Evolutionary conservation across 2,329 filamentous ascomycete species (phyloP).

Genomic region (Mycosphaerella sp.): DNA sequence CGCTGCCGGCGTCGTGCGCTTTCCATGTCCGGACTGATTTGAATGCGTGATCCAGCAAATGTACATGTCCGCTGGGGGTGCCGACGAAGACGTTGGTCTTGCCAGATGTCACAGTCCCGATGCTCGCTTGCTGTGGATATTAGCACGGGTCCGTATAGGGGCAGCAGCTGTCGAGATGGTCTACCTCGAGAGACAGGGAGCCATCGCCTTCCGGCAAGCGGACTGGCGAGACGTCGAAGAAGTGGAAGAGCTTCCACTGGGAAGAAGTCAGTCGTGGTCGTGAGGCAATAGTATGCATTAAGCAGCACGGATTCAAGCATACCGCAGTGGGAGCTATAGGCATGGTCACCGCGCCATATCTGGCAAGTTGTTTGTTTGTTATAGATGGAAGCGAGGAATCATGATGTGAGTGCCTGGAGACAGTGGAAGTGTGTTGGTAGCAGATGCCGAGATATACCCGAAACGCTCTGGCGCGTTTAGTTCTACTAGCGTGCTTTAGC

Average conservation of each 20-base stretch:
- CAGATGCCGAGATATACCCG: neutral
- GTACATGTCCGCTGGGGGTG: constrained; percentile 75
- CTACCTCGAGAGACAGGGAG: constrained; percentile 40
- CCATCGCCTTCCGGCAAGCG: constrained; percentile 73
- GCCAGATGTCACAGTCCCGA: constrained; percentile 77
- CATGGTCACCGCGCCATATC: constrained; percentile 26
- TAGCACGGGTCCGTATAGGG: constrained; percentile 11
- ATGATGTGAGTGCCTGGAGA: neutral
- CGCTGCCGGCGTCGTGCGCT: constrained; percentile 71
- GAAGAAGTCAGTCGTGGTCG: constrained; percentile 3
- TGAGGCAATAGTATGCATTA: too few relatives aligned
- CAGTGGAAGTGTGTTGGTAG: neutral
- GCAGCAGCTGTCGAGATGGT: neutral
- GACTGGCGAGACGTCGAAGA: constrained; percentile 91
- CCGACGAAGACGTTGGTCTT: constrained; percentile 87
- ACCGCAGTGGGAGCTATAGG: constrained; percentile 31
- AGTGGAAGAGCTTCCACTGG: constrained; percentile 99
- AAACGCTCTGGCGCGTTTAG: constrained; percentile 2
- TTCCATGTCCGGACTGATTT: constrained; percentile 81
- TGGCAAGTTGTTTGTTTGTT: neutral
- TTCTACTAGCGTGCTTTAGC: too few relatives aligned
- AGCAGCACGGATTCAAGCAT: constrained; percentile 1
- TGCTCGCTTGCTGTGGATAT: constrained; percentile 51
- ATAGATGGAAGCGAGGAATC: neutral
- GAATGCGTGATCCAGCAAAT: constrained; percentile 81